Evolutionary conservation across 306 rosid species (phyloP).

Genomic region (Ormosia semicastrata): DNA sequence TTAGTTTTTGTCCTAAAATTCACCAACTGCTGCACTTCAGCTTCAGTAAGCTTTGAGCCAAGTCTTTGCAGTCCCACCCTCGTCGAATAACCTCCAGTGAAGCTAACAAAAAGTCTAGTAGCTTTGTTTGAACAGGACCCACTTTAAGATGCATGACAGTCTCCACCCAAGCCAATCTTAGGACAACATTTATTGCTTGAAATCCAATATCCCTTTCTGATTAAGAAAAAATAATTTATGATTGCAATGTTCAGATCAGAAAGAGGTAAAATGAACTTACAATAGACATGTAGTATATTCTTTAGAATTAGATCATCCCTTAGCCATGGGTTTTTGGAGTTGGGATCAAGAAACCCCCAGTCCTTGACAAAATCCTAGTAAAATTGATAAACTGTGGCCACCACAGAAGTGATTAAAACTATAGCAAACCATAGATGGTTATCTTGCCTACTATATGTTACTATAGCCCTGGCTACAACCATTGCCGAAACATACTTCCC

Average conservation of each 20-base stretch:
- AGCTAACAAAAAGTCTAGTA: no score
- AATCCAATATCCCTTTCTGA: background rate
- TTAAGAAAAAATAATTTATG: background rate
- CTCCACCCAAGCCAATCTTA: slow-evolving; percentile 88
- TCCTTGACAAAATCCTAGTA: slow-evolving; percentile 95
- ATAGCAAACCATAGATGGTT: slow-evolving; percentile 64
- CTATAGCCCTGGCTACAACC: slow-evolving; percentile 79
- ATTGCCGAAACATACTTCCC: slow-evolving; percentile 95
- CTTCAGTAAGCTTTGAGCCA: no score
- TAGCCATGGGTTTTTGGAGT: slow-evolving; percentile 69
- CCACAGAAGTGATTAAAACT: slow-evolving; percentile 60
- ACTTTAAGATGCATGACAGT: slow-evolving; percentile 44
- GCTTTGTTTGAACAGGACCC: no score
- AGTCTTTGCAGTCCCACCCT: no score
- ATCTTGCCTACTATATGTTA: slow-evolving; percentile 58
- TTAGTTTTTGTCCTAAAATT: no score
- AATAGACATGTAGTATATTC: slow-evolving; percentile 76
- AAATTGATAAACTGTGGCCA: slow-evolving; percentile 77
- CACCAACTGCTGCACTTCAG: no score
- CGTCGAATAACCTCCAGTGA: no score
- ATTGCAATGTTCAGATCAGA: background rate
- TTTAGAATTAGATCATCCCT: slow-evolving; percentile 80
- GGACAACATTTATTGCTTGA: slow-evolving; percentile 70
- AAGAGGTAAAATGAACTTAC: slow-evolving; percentile 38
- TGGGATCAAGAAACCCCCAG: slow-evolving; percentile 76